Conservation (phyloP, 345 rosid species). For the Eucalyptus grandis region DNA sequence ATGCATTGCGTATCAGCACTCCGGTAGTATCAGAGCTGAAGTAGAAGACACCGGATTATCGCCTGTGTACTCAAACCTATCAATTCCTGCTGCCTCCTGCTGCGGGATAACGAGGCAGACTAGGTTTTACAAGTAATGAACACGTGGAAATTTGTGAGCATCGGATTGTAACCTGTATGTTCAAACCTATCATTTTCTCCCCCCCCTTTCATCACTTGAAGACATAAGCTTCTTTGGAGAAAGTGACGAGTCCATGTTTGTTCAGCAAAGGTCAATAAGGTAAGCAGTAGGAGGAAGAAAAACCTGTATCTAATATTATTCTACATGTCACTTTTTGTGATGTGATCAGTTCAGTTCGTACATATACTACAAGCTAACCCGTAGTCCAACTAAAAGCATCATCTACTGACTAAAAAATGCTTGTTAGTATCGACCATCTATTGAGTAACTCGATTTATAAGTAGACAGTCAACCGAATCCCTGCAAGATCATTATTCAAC, state of each 20-base stretch:
- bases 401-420: not conserved
- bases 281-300: not conserved
- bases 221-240: not conserved
- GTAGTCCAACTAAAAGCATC: not conserved
- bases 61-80: not conserved
- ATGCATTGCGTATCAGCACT: not conserved
- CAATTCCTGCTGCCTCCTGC: not conserved
- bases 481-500: not conserved
- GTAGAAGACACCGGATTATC: not conserved
- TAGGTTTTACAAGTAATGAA: not conserved
- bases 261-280: not conserved
- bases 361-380: not conserved
- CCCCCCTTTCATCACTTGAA: not conserved
- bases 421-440: not conserved
- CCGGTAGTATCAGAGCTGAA: not conserved
- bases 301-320: not conserved
- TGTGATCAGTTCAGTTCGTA: not conserved
- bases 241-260: not conserved
- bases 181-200: not conserved
- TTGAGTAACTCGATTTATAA: not conserved
- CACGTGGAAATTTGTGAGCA: not conserved
- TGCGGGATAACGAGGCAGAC: not conserved
- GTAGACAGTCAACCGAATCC: not conserved
- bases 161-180: not conserved
- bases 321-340: not conserved